Conservation (phyloP, 768 basidiomycete genomes). For the Mycena metata region DNA sequence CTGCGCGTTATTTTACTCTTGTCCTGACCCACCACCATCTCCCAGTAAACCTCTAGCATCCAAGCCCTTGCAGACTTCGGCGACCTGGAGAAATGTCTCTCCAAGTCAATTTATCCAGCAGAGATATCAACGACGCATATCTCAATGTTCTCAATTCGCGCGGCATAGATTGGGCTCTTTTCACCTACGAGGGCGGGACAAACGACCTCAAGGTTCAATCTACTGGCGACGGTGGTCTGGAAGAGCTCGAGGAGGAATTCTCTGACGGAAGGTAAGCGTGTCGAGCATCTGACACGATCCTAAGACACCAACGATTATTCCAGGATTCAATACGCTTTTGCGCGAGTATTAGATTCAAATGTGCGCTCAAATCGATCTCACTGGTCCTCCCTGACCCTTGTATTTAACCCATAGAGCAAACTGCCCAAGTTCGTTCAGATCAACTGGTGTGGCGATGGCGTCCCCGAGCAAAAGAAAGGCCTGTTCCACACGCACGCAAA, state of each 20-base stretch:
- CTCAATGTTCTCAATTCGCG: constrained; percentile 77
- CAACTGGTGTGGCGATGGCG: constrained; percentile 98
- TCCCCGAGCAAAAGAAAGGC: constrained; percentile 93
- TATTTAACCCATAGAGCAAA: constrained; percentile 70
- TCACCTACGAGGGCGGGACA: constrained; percentile 84
- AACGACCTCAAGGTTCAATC: constrained; percentile 92
- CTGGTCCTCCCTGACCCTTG: constrained; percentile 10
- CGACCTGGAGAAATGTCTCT: constrained; percentile 70
- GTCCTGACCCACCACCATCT: not conserved
- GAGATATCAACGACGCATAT: constrained; percentile 80
- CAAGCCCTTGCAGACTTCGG: not conserved
- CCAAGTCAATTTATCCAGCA: constrained; percentile 82
- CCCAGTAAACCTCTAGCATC: not conserved
- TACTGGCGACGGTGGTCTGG: constrained; percentile 88
- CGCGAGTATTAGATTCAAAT: constrained; percentile 86
- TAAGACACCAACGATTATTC: constrained; percentile 27
- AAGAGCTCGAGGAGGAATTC: constrained; percentile 95
- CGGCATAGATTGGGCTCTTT: constrained; percentile 82
- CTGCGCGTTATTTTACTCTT: not conserved
- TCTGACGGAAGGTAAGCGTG: constrained; percentile 83
- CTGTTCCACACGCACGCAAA: constrained; percentile 91
- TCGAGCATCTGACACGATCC: constrained; percentile 23
- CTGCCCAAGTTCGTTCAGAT: constrained; percentile 95
- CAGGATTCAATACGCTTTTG: constrained; percentile 96
- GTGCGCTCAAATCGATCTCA: constrained; percentile 56